Evolutionary conservation across 306 rosid species (phyloP).

Genomic region (Clitoria ternatea): DNA sequence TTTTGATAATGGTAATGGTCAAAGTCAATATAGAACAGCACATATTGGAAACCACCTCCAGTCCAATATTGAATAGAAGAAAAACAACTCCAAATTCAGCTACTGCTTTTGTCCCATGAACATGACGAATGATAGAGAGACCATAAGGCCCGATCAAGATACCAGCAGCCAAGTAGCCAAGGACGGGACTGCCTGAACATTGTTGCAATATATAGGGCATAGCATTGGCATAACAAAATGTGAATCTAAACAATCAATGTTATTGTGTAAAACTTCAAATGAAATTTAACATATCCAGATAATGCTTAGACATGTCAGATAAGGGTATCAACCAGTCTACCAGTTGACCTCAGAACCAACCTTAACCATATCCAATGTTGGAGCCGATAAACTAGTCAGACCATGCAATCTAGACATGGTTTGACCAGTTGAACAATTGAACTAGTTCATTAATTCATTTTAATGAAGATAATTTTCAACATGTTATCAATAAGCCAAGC

Average conservation of each 20-base stretch:
- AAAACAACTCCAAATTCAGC: conserved; percentile 99
- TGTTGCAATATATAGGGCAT: conserved; percentile 35
- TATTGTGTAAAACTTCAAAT: not conserved
- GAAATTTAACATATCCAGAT: conserved; percentile 13
- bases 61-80: conserved; percentile 94
- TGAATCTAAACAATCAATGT: not conserved
- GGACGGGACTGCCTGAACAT: conserved; percentile 95
- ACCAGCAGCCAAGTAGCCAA: conserved; percentile 99
- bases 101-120: conserved; percentile 95
- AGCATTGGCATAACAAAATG: conserved; percentile 30
- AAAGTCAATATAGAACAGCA: conserved; percentile 28
- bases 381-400: not conserved
- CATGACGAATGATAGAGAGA: conserved; percentile 95
- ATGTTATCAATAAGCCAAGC: conserved; percentile 2
- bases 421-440: not conserved
- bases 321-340: not conserved
- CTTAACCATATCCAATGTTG: not conserved
- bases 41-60: conserved; percentile 65
- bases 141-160: conserved; percentile 99
- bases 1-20: conserved; percentile 23
- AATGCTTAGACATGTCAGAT: conserved; percentile 6
- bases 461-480: not conserved
- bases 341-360: not conserved
- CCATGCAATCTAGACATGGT: not conserved
- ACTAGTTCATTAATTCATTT: not conserved